Conservation (phyloP, 2,329 filamentous ascomycete genomes). For the Knoxdaviesia capensis region DNA sequence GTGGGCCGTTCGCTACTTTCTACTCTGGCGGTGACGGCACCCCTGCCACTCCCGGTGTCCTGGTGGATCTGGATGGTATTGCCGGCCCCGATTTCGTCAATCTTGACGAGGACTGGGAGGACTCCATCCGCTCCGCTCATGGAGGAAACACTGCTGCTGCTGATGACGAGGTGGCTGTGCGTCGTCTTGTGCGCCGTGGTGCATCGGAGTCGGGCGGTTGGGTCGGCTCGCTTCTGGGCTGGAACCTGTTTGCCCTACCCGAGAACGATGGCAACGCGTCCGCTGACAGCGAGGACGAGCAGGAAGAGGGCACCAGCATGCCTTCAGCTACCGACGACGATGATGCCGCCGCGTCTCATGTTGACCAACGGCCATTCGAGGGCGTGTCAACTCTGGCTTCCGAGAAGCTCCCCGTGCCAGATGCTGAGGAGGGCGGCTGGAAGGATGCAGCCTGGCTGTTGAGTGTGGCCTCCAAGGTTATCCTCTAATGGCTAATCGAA, state of each 20-base stretch:
- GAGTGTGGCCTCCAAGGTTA: slow-evolving; percentile 40
- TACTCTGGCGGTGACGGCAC: not conserved
- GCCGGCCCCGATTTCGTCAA: slow-evolving; percentile 42
- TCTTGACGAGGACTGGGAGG: slow-evolving; percentile 31
- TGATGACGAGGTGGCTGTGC: slow-evolving; percentile 38
- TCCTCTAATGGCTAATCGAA: slow-evolving; percentile 20
- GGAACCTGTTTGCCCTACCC: slow-evolving; percentile 41
- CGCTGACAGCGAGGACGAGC: slow-evolving; percentile 17
- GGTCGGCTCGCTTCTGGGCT: slow-evolving; percentile 37
- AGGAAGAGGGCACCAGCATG: slow-evolving; percentile 13
- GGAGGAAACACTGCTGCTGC: slow-evolving; percentile 20
- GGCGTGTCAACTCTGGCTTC: slow-evolving; percentile 19
- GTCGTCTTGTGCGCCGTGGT: slow-evolving; percentile 32
- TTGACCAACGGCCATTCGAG: slow-evolving; percentile 11
- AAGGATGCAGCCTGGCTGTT: slow-evolving; percentile 48
- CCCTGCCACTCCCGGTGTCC: no score
- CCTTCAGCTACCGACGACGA: slow-evolving; percentile 13
- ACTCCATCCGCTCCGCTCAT: no score
- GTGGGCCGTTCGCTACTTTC: not conserved
- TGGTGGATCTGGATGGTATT: slow-evolving; percentile 5
- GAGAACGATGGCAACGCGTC: slow-evolving; percentile 20
- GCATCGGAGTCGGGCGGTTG: slow-evolving; percentile 32
- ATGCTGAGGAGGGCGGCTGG: slow-evolving; percentile 38
- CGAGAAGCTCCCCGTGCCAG: slow-evolving; percentile 25
- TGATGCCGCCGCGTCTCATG: slow-evolving; percentile 9